Evolutionary conservation across 2,329 filamentous ascomycete genomes (phyloP).

Genomic region (Periglandula ipomoeae): DNA sequence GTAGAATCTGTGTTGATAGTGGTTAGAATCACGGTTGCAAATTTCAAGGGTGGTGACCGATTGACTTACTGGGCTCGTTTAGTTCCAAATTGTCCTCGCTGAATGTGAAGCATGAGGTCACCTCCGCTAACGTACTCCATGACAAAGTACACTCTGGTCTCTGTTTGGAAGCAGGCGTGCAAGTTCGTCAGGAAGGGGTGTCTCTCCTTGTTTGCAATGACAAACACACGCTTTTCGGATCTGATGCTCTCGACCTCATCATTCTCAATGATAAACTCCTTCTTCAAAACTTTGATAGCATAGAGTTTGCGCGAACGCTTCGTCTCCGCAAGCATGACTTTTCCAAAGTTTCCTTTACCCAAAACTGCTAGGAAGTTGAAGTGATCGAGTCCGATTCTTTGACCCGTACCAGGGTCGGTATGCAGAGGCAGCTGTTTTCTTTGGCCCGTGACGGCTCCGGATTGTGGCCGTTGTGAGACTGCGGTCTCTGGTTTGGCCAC

Average conservation of each 20-base stretch:
- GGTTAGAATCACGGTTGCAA: slow-evolving; percentile 11
- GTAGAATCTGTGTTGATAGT: slow-evolving; percentile 61
- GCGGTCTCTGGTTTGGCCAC: slow-evolving; percentile 31
- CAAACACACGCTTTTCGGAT: slow-evolving; percentile 94
- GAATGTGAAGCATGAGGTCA: slow-evolving; percentile 98
- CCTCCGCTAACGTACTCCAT: slow-evolving; percentile 99
- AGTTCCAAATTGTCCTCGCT: slow-evolving; percentile 88
- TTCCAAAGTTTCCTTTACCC: slow-evolving; percentile 98
- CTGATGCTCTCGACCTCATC: slow-evolving; percentile 97
- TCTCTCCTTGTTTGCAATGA: slow-evolving; percentile 93
- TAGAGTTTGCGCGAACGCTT: slow-evolving; percentile 88
- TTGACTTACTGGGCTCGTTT: slow-evolving; percentile 85
- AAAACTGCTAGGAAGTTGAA: slow-evolving; percentile 99
- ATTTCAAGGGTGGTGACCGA: not conserved
- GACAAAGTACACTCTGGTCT: slow-evolving; percentile 96
- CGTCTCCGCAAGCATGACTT: slow-evolving; percentile 98
- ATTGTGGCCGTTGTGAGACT: slow-evolving; percentile 20
- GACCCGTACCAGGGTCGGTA: slow-evolving; percentile 62
- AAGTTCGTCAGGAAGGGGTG: slow-evolving; percentile 93
- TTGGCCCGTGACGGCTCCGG: slow-evolving; percentile 22
- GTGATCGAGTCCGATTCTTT: slow-evolving; percentile 89
- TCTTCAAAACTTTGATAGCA: slow-evolving; percentile 98
- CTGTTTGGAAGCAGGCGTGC: slow-evolving; percentile 97
- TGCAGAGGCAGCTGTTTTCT: slow-evolving; percentile 60
- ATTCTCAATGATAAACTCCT: slow-evolving; percentile 99